Conservation (phyloP, 31 red algal species). For the Asparagopsis taxiformis region DNA sequence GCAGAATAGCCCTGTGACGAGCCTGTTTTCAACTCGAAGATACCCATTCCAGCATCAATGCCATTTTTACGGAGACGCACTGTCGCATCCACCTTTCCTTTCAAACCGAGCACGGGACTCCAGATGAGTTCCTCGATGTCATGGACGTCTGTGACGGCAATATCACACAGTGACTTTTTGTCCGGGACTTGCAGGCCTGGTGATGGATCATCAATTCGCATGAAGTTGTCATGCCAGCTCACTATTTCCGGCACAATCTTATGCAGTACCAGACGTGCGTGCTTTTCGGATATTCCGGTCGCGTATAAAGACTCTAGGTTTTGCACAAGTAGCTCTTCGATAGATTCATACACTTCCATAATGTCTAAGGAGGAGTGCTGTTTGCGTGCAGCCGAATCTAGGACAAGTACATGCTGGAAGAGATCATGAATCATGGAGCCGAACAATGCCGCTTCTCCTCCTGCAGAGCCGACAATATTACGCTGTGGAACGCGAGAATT, state of each 20-base stretch:
- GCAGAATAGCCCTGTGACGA: slow-evolving; percentile 31
- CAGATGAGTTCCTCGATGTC: slow-evolving; percentile 90
- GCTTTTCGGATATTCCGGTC: slow-evolving; percentile 16
- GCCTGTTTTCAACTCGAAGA: slow-evolving; percentile 82
- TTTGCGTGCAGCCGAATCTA: slow-evolving; percentile 18
- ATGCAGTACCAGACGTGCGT: slow-evolving; percentile 52
- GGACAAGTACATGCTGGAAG: slow-evolving; percentile 66
- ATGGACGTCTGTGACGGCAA: slow-evolving; percentile 51
- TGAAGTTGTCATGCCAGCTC: slow-evolving; percentile 35
- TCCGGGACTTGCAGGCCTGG: not conserved
- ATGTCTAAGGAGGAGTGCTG: slow-evolving; percentile 22
- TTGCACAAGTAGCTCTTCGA: slow-evolving; percentile 29
- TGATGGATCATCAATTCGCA: slow-evolving; percentile 8
- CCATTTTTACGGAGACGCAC: slow-evolving; percentile 34
- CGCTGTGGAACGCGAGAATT: slow-evolving; percentile 39
- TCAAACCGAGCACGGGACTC: slow-evolving; percentile 89
- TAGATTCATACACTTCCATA: slow-evolving; percentile 29
- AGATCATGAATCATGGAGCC: slow-evolving; percentile 72
- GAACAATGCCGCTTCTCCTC: slow-evolving; percentile 55
- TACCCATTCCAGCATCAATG: slow-evolving; percentile 35
- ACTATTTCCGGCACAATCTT: slow-evolving; percentile 45
- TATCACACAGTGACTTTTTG: slow-evolving; percentile 9
- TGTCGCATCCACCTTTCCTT: slow-evolving; percentile 90
- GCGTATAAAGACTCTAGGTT: slow-evolving; percentile 54
- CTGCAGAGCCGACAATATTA: slow-evolving; percentile 6